These are phyloP conservation scores for Rhizopus stolonifer DNA, from an alignment of 371 early-diverging fungal genomes.

Conservation along the genomic window DNA sequence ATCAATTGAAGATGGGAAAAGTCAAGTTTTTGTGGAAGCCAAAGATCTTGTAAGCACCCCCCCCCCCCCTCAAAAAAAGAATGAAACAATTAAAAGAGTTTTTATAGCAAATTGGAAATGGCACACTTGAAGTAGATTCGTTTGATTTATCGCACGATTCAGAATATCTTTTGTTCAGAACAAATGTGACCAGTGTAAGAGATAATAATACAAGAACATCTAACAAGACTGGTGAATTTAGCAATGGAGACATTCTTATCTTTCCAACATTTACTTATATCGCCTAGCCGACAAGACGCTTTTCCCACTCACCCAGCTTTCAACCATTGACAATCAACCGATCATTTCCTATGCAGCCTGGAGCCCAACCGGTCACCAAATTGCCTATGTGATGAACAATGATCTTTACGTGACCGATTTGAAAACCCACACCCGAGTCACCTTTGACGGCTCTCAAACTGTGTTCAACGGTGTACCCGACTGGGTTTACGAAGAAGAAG, in stretches of 20 bases:
- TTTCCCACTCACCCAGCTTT: slow-evolving; percentile 53
- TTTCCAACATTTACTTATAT: slow-evolving; percentile 77
- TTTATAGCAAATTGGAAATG: slow-evolving; percentile 24
- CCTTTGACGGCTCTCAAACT: slow-evolving; percentile 76
- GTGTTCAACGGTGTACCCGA: slow-evolving; percentile 95
- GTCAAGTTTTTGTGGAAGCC: slow-evolving; percentile 32
- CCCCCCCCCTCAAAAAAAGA: slow-evolving; percentile 22
- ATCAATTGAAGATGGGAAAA: slow-evolving; percentile 31
- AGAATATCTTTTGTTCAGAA: slow-evolving; percentile 70
- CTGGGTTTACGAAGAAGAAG: slow-evolving; percentile 91
- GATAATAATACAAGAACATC: no score
- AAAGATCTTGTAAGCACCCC: slow-evolving; percentile 36
- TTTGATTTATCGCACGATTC: slow-evolving; percentile 76
- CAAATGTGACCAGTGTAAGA: slow-evolving; percentile 60
- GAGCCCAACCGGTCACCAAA: slow-evolving; percentile 76
- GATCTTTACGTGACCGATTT: slow-evolving; percentile 79
- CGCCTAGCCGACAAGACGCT: slow-evolving; percentile 56
- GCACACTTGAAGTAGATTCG: slow-evolving; percentile 36
- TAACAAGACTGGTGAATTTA: slow-evolving; percentile 3
- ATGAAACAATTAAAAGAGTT: slow-evolving; percentile 19
- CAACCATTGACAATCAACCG: slow-evolving; percentile 24
- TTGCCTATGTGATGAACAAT: slow-evolving; percentile 86
- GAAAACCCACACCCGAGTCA: slow-evolving; percentile 65
- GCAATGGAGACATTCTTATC: slow-evolving; percentile 85
- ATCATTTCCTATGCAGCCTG: slow-evolving; percentile 67